Evolutionary conservation across 208 protist genomes (phyloP), one percentile per base, ranked within the genome.

Genomic region (Leishmania tarentolae): DNA sequence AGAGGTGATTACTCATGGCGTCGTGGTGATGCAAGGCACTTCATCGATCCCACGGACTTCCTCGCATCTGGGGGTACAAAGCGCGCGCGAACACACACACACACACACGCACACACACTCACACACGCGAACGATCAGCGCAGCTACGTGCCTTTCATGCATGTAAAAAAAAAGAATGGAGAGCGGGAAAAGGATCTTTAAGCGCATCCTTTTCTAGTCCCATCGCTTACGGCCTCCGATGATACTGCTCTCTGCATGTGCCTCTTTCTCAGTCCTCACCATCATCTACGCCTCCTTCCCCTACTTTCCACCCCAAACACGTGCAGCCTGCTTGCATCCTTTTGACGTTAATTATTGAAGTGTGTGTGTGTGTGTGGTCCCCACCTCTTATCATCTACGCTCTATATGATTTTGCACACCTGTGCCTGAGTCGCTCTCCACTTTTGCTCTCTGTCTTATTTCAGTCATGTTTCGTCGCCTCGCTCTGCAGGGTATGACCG

Each of bases 391-490:
- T 31, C 69, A 46, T 73, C 44, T 53, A 9, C 46, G 28, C 17
- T 40, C 31, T 68, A 3, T 40, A 15, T 68, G 37, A 31, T 47
- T 5, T 46, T 47, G 66, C 40, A 9, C 35, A 46, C 66, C 40
- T 35, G 5, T 21, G 21, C 15, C 66, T 3, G 21, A n/a, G 40
- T 7, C 24, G 31, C 21, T 69, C 74, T 66, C 17, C 74, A 65
- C 47, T 69, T 76, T 50, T 19, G 40, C 47, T 76, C 68, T 21
- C 56, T 2, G 5, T 47, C 5, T 21, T 8, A 42, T 31, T 17
- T 8, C 52, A 71, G 46, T 57, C 61, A 96, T 96, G 90, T 89
- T 95, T 77, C 92, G 92, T 47, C 92, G 92, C 74, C 73, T 91
- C 44, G 75, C 40, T 42, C 35, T 84, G 66, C 56, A 68, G 61